These are phyloP conservation scores for Suillus occidentalis DNA, from an alignment of 768 basidiomycete species.

Conservation along the genomic window DNA sequence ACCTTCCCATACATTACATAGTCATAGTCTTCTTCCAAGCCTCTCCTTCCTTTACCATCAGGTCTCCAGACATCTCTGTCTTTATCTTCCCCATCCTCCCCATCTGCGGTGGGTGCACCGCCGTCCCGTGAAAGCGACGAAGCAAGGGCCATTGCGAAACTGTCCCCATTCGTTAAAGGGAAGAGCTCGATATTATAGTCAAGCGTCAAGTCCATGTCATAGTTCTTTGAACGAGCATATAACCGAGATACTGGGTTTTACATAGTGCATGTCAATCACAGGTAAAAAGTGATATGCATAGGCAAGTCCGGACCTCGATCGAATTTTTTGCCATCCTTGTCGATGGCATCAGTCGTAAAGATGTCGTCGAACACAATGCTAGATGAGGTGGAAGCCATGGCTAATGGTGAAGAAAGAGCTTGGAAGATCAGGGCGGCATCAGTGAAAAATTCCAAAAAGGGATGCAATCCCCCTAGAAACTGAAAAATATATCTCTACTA, in stretches of 20 bases:
- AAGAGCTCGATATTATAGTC: constrained; percentile 95
- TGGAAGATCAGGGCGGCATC: neutral
- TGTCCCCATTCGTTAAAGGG: constrained; percentile 64
- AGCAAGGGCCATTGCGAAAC: constrained; percentile 84
- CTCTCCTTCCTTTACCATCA: constrained; percentile 76
- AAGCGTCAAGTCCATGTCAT: constrained; percentile 88
- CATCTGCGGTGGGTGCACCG: constrained; percentile 49
- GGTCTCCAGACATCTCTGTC: constrained; percentile 83
- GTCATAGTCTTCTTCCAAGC: constrained; percentile 92
- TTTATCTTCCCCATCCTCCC: constrained; percentile 61
- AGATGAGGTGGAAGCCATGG: constrained; percentile 59
- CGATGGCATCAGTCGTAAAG: constrained; percentile 80
- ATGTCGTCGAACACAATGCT: constrained; percentile 92
- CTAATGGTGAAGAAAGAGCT: neutral
- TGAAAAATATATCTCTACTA: no score
- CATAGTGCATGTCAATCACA: constrained; percentile 10
- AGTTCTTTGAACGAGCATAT: constrained; percentile 85
- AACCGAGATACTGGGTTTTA: constrained; percentile 83
- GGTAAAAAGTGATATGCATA: neutral
- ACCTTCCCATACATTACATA: constrained; percentile 99
- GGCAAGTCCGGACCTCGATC: constrained; percentile 73
- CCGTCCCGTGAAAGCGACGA: constrained; percentile 66
- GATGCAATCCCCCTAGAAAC: neutral
- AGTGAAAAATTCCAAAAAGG: neutral
- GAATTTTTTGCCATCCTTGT: constrained; percentile 95